Percentiles rank a stretch among this genome's conserved stretches.
These are phyloP conservation scores for Fusarium temperatum DNA, from an alignment of 2,329 filamentous ascomycete genomes.

Conservation along the genomic window DNA sequence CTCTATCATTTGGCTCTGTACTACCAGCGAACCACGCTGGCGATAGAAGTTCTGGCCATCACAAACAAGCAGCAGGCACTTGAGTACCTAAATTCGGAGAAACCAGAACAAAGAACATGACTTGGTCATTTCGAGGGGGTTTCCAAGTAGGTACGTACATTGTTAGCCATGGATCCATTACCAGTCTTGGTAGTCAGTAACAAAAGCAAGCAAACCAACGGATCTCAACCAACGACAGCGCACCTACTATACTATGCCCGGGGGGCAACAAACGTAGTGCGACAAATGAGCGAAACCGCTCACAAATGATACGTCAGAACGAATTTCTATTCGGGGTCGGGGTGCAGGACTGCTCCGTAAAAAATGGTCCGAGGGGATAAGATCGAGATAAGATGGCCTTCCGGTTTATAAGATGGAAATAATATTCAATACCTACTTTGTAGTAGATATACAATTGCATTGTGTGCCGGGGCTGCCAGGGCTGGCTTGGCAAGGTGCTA, in stretches of 20 bases:
- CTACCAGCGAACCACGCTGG: neutral
- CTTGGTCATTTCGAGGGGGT: neutral
- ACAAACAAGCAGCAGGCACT: neutral
- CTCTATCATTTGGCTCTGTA: neutral
- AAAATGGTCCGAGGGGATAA: neutral
- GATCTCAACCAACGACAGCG: neutral
- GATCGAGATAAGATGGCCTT: neutral
- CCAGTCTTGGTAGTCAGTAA: neutral
- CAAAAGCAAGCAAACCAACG: slow-evolving; percentile 3
- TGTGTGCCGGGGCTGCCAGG: slow-evolving; percentile 5
- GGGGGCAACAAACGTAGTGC: neutral
- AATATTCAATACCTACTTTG: neutral
- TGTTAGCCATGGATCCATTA: neutral
- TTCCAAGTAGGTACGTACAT: neutral
- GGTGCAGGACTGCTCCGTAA: neutral
- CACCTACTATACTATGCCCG: neutral
- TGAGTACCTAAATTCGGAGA: neutral
- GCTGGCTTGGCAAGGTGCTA: neutral
- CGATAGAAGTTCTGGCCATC: neutral
- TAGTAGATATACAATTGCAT: neutral
- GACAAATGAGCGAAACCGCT: slow-evolving; percentile 11
- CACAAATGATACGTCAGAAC: slow-evolving; percentile 12
- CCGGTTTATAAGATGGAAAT: neutral
- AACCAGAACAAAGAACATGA: slow-evolving; percentile 9
- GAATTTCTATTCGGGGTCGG: neutral